Conservation (phyloP, 768 basidiomycete genomes). For the Collybiopsis confluens region DNA sequence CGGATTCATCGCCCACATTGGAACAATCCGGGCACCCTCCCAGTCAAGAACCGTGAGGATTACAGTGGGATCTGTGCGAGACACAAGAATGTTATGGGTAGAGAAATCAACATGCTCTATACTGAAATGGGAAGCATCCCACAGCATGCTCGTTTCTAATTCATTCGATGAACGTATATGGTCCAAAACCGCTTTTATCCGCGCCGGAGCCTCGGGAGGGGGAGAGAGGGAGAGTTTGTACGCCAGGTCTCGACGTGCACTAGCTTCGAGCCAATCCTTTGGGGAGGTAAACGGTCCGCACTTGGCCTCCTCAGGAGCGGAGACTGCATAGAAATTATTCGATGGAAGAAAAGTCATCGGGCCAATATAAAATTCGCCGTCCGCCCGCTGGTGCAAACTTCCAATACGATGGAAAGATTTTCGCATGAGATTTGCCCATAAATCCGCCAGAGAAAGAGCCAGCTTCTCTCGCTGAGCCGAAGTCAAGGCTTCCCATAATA, state of each 20-base stretch:
- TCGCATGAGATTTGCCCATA: slow-evolving; percentile 9
- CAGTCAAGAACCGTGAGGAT: slow-evolving; percentile 3
- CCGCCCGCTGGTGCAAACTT: neutral
- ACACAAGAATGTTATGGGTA: slow-evolving; percentile 4
- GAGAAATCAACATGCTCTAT: slow-evolving; percentile 7
- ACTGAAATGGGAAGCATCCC: neutral
- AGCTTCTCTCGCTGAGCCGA: slow-evolving; percentile 3
- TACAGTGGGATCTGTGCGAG: neutral
- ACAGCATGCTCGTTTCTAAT: neutral
- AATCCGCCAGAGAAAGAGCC: slow-evolving; percentile 5
- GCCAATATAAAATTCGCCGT: slow-evolving; percentile 7
- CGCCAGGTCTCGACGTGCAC: slow-evolving; percentile 8
- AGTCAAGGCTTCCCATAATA: slow-evolving; percentile 6
- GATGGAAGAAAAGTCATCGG: slow-evolving; percentile 9
- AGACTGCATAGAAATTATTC: neutral
- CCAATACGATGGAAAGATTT: slow-evolving; percentile 10
- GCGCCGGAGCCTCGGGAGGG: neutral
- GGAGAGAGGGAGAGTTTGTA: slow-evolving; percentile 7
- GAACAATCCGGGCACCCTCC: slow-evolving; percentile 7
- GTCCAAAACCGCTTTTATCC: neutral
- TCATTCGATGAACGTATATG: neutral
- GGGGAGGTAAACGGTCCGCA: slow-evolving; percentile 10
- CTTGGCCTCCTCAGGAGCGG: slow-evolving; percentile 3
- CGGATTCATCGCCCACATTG: slow-evolving; percentile 8
- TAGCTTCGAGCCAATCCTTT: slow-evolving; percentile 8